Conservation (phyloP, 306 rosid genomes). For the Inga leiocalycina region DNA sequence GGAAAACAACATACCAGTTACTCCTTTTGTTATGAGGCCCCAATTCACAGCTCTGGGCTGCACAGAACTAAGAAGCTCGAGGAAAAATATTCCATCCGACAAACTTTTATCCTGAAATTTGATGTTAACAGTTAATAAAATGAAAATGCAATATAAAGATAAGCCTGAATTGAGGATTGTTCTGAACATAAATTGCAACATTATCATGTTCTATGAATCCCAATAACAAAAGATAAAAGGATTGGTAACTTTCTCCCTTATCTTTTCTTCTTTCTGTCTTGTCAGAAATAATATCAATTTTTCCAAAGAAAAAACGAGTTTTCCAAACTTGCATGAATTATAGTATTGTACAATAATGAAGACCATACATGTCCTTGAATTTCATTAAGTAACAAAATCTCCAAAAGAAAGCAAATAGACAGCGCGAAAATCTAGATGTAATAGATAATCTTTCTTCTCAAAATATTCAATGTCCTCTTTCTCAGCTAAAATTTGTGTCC, state of each 20-base stretch:
- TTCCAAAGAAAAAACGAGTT: not conserved
- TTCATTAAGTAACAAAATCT: not conserved
- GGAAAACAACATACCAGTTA: constrained; percentile 59
- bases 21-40: constrained; percentile 94
- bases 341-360: not conserved
- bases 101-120: constrained; percentile 78
- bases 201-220: not conserved
- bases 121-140: constrained; percentile 18
- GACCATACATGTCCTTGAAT: not conserved
- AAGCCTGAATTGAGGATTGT: not conserved
- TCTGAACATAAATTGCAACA: not conserved
- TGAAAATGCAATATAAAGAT: not conserved
- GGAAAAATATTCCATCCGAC: constrained; percentile 90
- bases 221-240: not conserved
- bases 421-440: not conserved
- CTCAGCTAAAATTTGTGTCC: not conserved
- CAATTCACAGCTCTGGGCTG: constrained; percentile 91
- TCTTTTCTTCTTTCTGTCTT: not conserved
- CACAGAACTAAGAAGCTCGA: constrained; percentile 93
- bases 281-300: not conserved
- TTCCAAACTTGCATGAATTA: not conserved
- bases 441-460: not conserved
- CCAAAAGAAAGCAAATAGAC: not conserved
- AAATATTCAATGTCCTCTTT: not conserved
- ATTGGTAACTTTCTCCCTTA: not conserved